Evolutionary conservation across 345 rosid species (phyloP).

Genomic region (Hibiscus tridactylites): DNA sequence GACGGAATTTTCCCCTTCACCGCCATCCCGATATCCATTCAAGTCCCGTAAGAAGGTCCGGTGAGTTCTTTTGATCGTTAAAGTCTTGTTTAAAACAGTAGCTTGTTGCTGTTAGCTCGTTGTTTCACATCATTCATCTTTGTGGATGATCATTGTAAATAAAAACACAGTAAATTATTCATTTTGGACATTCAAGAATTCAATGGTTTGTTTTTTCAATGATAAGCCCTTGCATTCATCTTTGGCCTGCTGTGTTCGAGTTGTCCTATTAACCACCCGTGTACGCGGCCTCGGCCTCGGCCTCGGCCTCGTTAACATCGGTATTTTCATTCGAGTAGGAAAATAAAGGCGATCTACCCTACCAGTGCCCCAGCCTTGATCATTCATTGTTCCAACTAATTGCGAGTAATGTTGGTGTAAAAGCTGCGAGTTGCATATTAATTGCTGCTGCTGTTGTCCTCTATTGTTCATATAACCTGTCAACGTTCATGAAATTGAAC

Average conservation of each 20-base stretch:
- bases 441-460: background rate
- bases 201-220: no score
- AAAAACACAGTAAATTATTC: conserved; percentile 1
- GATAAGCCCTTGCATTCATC: no score
- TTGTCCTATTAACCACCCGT: no score
- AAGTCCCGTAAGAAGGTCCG: conserved; percentile 42
- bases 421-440: background rate
- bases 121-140: conserved; percentile 7
- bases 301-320: no score
- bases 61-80: conserved; percentile 15
- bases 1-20: conserved; percentile 73
- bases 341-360: no score
- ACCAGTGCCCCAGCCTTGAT: background rate
- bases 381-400: background rate
- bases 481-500: no score
- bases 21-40: conserved; percentile 48
- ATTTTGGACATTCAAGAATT: background rate
- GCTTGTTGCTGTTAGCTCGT: background rate
- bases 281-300: no score
- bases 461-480: background rate
- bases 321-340: no score
- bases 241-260: no score
- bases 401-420: background rate
- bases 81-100: background rate
- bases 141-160: conserved; percentile 23